Evolutionary conservation across 306 rosid species (phyloP).

Genomic region (Prunus mongolica): DNA sequence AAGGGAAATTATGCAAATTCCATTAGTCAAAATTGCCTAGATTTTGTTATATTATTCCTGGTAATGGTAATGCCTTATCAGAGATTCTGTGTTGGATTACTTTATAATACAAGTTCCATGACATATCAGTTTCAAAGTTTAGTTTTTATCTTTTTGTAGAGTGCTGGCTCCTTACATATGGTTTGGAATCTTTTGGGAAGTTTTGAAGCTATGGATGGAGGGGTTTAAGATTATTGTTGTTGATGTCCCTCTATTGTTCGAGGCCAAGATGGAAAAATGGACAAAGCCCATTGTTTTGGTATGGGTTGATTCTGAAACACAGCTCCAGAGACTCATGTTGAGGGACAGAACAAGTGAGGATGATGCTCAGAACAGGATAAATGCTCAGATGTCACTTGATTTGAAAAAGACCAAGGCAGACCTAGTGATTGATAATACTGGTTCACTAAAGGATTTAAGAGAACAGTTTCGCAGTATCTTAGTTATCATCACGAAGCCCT

Average conservation of each 20-base stretch:
- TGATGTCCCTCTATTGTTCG: constrained; percentile 79
- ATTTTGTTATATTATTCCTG: neutral
- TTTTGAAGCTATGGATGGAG: constrained; percentile 66
- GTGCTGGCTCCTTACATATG: constrained; percentile 78
- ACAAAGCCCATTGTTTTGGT: constrained; percentile 79
- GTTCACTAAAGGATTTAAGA: constrained; percentile 66
- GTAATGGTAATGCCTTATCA: neutral
- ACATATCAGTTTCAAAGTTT: constrained; percentile 9
- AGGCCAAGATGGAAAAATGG: constrained; percentile 76
- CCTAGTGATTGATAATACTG: constrained; percentile 66
- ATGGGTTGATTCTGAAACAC: constrained; percentile 88
- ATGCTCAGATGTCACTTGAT: constrained; percentile 77
- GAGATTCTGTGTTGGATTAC: neutral
- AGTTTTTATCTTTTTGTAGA: constrained; percentile 36
- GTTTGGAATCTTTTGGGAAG: constrained; percentile 69
- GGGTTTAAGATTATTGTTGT: constrained; percentile 79
- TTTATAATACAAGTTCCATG: neutral
- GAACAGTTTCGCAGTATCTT: constrained; percentile 51
- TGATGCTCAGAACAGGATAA: constrained; percentile 61
- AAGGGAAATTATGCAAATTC: neutral
- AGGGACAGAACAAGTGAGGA: constrained; percentile 60
- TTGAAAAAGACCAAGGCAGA: constrained; percentile 59
- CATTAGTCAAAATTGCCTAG: neutral
- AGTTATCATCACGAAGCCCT: constrained; percentile 51
- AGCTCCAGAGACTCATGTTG: constrained; percentile 56